These are phyloP conservation scores for Marsdenia floribunda DNA, from an alignment of 257 asterid species.

Conservation along the genomic window DNA sequence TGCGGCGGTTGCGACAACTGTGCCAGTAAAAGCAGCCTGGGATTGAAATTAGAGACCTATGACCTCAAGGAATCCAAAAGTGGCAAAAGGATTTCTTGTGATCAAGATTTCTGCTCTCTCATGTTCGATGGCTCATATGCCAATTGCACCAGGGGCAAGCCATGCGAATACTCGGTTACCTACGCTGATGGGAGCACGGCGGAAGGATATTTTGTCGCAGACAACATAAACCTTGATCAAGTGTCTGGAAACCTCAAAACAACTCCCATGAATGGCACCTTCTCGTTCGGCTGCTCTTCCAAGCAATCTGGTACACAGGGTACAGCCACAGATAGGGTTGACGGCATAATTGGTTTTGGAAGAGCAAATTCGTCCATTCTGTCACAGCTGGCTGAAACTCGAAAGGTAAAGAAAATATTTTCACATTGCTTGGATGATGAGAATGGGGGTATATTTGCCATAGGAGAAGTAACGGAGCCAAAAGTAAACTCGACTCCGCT, in stretches of 20 bases:
- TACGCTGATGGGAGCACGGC: slow-evolving; percentile 22
- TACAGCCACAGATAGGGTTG: slow-evolving; percentile 24
- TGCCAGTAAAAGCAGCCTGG: slow-evolving; percentile 53
- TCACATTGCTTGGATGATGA: slow-evolving; percentile 23
- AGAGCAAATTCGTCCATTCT: slow-evolving; percentile 21
- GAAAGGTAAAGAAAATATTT: slow-evolving; percentile 13
- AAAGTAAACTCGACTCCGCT: slow-evolving; percentile 7
- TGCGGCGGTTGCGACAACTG: slow-evolving; percentile 57
- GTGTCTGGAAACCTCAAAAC: slow-evolving; percentile 16
- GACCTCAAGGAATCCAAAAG: slow-evolving; percentile 16
- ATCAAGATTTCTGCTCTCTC: slow-evolving; percentile 10
- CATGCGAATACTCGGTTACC: slow-evolving; percentile 17
- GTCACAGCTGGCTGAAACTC: slow-evolving; percentile 14
- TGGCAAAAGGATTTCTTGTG: slow-evolving; percentile 19
- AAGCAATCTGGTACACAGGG: slow-evolving; percentile 16
- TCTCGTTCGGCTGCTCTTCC: slow-evolving; percentile 25
- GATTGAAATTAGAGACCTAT: slow-evolving; percentile 15
- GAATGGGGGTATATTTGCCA: slow-evolving; percentile 26
- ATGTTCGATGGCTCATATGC: slow-evolving; percentile 4
- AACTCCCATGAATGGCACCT: slow-evolving; percentile 5
- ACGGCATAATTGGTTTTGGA: slow-evolving; percentile 30
- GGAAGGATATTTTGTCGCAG: slow-evolving; percentile 19
- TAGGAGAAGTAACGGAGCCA: slow-evolving; percentile 24
- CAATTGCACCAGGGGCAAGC: slow-evolving; percentile 8
- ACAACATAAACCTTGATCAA: slow-evolving; percentile 19